These are phyloP conservation scores for Cryphonectria naterciae DNA, from an alignment of 2,329 filamentous ascomycete species.

Conservation along the genomic window DNA sequence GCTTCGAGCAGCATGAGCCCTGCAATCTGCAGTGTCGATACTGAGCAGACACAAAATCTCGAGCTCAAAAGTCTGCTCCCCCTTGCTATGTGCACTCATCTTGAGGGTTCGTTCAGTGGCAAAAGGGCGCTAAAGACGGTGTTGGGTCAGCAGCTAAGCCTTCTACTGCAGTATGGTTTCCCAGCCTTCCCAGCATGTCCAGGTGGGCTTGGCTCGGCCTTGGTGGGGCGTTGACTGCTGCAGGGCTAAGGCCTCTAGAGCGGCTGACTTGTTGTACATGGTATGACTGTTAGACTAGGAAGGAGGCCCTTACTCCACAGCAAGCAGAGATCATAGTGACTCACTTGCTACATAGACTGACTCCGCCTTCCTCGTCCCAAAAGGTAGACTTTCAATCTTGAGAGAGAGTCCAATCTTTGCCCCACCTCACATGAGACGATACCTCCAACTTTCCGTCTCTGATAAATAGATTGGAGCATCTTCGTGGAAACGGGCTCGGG, in stretches of 20 bases:
- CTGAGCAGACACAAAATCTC: background rate
- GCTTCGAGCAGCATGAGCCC: background rate
- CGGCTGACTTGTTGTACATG: background rate
- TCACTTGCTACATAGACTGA: slow-evolving; percentile 5
- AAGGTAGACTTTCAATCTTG: background rate
- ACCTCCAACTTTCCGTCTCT: background rate
- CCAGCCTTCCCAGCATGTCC: background rate
- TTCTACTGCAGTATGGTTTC: background rate
- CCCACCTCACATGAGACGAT: background rate
- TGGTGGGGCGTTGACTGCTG: background rate
- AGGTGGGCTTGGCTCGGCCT: background rate
- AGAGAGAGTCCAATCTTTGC: background rate
- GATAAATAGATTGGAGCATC: background rate
- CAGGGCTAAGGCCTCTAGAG: background rate
- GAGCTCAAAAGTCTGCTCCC: too few species aligned
- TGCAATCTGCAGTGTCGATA: background rate
- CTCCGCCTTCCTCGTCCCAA: slow-evolving; percentile 1
- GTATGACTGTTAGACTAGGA: background rate
- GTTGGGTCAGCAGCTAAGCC: background rate
- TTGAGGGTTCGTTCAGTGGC: background rate
- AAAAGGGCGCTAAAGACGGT: background rate
- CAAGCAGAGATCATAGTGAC: slow-evolving; percentile 20
- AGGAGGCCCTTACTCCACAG: background rate
- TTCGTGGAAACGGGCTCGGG: background rate
- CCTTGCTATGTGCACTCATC: too few species aligned